phyloP scores from a whole-genome alignment of 768 basidiomycete genomes.

The Russula sp. region DNA sequence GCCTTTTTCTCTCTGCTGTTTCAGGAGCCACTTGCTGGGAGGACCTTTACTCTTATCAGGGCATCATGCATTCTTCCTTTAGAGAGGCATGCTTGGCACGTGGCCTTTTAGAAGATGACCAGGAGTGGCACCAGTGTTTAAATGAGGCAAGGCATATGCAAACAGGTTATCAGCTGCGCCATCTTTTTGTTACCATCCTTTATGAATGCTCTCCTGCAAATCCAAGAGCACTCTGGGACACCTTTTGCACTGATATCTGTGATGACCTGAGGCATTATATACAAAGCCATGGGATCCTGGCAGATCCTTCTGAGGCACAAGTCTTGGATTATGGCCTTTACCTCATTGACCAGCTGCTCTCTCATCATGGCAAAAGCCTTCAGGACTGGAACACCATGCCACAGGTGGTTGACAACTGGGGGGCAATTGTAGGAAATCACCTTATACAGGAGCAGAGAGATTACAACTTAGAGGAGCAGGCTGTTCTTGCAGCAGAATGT shows the following conservation, averaged over 20 bases:
- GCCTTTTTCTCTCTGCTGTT: background rate
- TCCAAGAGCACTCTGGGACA: slow-evolving; percentile 35
- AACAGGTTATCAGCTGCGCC: slow-evolving; percentile 30
- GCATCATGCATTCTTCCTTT: slow-evolving; percentile 27
- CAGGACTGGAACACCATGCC: slow-evolving; percentile 30
- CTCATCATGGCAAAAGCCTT: slow-evolving; percentile 23
- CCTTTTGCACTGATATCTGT: slow-evolving; percentile 33
- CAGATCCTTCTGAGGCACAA: slow-evolving; percentile 28
- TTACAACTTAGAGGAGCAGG: slow-evolving; percentile 23
- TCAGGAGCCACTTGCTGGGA: background rate
- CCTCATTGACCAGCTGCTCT: slow-evolving; percentile 30
- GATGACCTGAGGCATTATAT: slow-evolving; percentile 32
- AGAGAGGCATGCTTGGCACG: slow-evolving; percentile 34
- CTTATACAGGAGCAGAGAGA: slow-evolving; percentile 30
- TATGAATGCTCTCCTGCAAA: slow-evolving; percentile 25
- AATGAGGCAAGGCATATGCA: slow-evolving; percentile 7
- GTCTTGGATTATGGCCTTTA: slow-evolving; percentile 38
- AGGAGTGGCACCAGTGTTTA: slow-evolving; percentile 29
- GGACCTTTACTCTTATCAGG: slow-evolving; percentile 24
- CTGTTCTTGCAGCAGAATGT: background rate
- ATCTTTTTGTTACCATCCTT: slow-evolving; percentile 37
- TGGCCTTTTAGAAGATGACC: slow-evolving; percentile 38
- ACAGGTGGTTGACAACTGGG: slow-evolving; percentile 26
- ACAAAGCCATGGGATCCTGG: too few relatives aligned
- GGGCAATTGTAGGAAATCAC: slow-evolving; percentile 19